Percentiles rank a stretch among this genome's conserved stretches.
These are phyloP conservation scores for Plasmodium fragile DNA, from an alignment of 169 alveolate species.

Conservation along the genomic window DNA sequence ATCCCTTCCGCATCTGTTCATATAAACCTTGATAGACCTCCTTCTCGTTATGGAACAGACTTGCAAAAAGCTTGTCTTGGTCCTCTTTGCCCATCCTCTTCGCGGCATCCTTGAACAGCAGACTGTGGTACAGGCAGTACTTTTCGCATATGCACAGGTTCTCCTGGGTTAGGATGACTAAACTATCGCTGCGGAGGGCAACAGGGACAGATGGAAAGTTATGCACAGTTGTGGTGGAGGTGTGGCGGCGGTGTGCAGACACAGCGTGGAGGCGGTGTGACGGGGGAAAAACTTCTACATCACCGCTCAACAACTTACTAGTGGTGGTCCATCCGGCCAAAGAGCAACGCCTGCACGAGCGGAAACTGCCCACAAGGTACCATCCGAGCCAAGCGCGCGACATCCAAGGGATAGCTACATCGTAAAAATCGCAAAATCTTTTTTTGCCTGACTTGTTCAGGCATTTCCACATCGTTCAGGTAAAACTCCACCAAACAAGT, in stretches of 20 bases:
- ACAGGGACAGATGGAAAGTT: not conserved
- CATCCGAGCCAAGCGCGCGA: not conserved
- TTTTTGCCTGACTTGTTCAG: conserved; percentile 34
- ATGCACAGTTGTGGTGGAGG: not conserved
- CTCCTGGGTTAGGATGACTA: conserved; percentile 9
- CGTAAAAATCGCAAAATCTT: conserved; percentile 23
- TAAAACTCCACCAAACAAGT: conserved; percentile 37
- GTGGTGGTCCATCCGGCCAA: conserved; percentile 25
- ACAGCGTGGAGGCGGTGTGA: not conserved
- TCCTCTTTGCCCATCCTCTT: conserved; percentile 23
- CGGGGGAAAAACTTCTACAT: not conserved
- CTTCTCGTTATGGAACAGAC: conserved; percentile 37
- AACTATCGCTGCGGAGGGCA: conserved; percentile 24
- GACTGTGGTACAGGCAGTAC: conserved; percentile 41
- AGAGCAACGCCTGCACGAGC: conserved; percentile 17
- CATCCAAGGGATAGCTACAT: conserved; percentile 22
- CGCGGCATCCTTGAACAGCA: not conserved
- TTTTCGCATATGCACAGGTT: conserved; percentile 31
- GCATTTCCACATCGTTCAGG: conserved; percentile 37
- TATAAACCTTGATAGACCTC: not conserved
- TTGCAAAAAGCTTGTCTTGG: not conserved
- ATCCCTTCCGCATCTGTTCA: not conserved
- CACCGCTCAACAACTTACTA: conserved; percentile 4
- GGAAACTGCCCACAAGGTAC: not conserved
- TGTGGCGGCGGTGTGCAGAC: too few species aligned